Conservation (phyloP, 441 rosid genomes). For the Euphorbia corollata region DNA sequence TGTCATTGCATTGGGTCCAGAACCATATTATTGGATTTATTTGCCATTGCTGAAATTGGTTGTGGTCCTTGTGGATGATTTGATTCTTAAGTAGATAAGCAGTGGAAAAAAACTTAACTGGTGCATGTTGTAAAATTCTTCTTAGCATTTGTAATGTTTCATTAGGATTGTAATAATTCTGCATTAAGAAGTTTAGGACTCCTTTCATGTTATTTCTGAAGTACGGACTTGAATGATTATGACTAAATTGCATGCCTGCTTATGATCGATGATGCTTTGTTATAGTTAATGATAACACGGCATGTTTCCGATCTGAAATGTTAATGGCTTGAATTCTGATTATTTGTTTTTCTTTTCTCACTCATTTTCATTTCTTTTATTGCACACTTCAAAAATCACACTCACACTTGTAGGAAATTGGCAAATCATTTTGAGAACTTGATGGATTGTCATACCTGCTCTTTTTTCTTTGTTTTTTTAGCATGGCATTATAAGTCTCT, state of each 20-base stretch:
- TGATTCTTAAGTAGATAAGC: not conserved
- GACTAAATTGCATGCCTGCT: no score
- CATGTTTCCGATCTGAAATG: not conserved
- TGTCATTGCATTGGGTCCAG: not conserved
- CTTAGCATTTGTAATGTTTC: not conserved
- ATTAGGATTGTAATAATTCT: no score
- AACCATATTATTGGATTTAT: not conserved
- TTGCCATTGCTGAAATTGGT: not conserved
- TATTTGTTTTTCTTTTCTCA: not conserved
- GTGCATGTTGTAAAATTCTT: not conserved
- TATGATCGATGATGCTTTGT: not conserved
- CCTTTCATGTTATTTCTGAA: no score
- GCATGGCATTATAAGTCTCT: not conserved
- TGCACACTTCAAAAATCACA: not conserved
- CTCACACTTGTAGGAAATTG: not conserved
- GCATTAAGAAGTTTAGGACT: no score
- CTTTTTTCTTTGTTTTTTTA: not conserved
- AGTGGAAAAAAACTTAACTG: no score
- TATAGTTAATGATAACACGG: not conserved
- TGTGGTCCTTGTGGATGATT: not conserved
- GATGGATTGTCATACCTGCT: not conserved
- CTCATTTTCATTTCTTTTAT: not conserved
- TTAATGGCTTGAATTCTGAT: not conserved
- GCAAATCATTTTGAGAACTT: not conserved
- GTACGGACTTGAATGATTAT: not conserved